phyloP scores from a whole-genome alignment of 331 rosid genomes.

The Dryas integrifolia region DNA sequence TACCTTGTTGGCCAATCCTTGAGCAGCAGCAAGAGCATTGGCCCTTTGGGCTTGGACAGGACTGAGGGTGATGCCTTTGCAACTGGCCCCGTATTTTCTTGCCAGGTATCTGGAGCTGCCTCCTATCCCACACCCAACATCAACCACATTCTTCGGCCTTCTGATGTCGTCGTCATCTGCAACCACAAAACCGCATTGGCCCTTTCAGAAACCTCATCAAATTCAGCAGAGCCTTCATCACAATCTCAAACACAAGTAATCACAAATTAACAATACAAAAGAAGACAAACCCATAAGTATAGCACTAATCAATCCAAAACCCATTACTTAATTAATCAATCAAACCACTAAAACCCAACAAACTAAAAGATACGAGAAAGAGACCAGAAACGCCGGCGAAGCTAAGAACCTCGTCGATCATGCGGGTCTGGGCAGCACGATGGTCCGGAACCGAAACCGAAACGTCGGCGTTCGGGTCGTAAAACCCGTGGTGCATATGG shows the following conservation, averaged over 20 bases:
- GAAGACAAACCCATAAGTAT: too few relatives aligned
- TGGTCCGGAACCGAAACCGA: slow-evolving; percentile 64
- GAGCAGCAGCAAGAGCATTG: slow-evolving; percentile 60
- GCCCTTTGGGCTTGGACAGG: slow-evolving; percentile 89
- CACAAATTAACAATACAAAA: neutral
- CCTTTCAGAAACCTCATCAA: too few relatives aligned
- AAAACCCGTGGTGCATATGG: slow-evolving; percentile 93
- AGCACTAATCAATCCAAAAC: neutral
- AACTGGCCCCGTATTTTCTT: slow-evolving; percentile 52
- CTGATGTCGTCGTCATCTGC: slow-evolving; percentile 25
- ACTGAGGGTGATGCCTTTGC: slow-evolving; percentile 73
- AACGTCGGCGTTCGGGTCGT: slow-evolving; percentile 44
- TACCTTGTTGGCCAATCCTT: slow-evolving; percentile 59
- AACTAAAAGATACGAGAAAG: neutral
- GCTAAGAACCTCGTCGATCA: slow-evolving; percentile 72
- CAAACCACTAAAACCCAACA: neutral
- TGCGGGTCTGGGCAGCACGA: slow-evolving; percentile 77
- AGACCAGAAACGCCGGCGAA: slow-evolving; percentile 48
- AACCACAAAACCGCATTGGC: neutral
- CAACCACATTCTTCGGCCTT: slow-evolving; percentile 45
- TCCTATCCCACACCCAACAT: slow-evolving; percentile 96
- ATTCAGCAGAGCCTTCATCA: too few relatives aligned
- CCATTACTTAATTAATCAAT: neutral
- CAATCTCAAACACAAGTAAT: neutral
- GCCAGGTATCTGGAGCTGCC: slow-evolving; percentile 86